Evolutionary conservation across 495 filamentous ascomycete genomes (phyloP).

Genomic region (Amorphotheca resinae): DNA sequence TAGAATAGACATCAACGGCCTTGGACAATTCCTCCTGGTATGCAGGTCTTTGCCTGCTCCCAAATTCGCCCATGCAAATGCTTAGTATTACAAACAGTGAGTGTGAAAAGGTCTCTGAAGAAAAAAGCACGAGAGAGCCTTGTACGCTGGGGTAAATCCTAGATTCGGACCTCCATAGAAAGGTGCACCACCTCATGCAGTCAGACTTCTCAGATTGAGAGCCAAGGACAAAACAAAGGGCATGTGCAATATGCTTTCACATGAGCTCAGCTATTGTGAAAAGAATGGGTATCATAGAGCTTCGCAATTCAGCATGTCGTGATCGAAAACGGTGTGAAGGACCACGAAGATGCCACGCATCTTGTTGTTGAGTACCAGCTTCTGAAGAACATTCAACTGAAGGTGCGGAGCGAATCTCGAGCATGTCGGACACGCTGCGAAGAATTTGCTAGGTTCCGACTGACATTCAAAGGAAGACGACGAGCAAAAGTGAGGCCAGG

Average conservation of each 20-base stretch:
- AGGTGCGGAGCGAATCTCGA: too few relatives aligned
- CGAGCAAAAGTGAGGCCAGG: background rate
- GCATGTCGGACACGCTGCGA: too few relatives aligned
- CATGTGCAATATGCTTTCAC: too few relatives aligned
- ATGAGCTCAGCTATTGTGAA: too few relatives aligned
- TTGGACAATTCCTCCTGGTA: background rate
- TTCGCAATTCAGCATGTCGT: too few relatives aligned
- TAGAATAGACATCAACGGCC: slow-evolving; percentile 2
- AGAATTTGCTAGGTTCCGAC: background rate
- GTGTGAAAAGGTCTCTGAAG: background rate
- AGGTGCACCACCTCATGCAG: background rate
- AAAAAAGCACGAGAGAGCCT: background rate
- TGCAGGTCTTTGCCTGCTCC: slow-evolving; percentile 2
- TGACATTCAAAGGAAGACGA: background rate
- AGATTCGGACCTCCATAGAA: background rate
- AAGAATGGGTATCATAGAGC: too few relatives aligned
- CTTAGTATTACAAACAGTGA: background rate
- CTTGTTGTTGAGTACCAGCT: too few relatives aligned
- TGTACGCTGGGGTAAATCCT: background rate
- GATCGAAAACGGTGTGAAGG: too few relatives aligned
- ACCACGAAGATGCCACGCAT: too few relatives aligned
- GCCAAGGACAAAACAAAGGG: too few relatives aligned
- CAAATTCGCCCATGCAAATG: slow-evolving; percentile 3
- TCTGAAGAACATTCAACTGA: too few relatives aligned
- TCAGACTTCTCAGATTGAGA: background rate